Evolutionary conservation across 352 stramenopile species (phyloP).

Genomic region (Phytopythium delawarense): DNA sequence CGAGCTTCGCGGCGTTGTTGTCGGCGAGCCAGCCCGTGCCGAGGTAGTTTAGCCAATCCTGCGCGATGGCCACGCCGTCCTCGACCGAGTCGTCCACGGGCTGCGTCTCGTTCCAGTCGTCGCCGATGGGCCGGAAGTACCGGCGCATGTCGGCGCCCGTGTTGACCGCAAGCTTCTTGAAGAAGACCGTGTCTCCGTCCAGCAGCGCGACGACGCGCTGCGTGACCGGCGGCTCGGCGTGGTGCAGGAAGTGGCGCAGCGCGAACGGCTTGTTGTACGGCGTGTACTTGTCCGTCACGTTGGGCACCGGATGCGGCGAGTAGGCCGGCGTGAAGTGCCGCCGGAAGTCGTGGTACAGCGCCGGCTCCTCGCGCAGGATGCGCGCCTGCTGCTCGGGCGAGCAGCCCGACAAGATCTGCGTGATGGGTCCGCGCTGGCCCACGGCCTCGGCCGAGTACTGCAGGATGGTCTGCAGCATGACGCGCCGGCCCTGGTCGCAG

Average conservation of each 20-base stretch:
- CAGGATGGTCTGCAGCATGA: slow-evolving; percentile 36
- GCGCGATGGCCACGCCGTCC: slow-evolving; percentile 37
- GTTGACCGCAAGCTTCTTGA: slow-evolving; percentile 37
- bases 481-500: slow-evolving; percentile 33
- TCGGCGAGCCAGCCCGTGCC: slow-evolving; percentile 30
- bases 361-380: slow-evolving; percentile 26
- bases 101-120: slow-evolving; percentile 20
- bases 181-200: slow-evolving; percentile 40
- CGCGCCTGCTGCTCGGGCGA: slow-evolving; percentile 19
- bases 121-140: slow-evolving; percentile 23
- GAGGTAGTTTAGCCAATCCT: slow-evolving; percentile 47
- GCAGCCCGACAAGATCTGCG: slow-evolving; percentile 48
- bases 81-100: slow-evolving; percentile 37
- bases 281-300: slow-evolving; percentile 38
- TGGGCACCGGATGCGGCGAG: slow-evolving; percentile 29
- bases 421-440: slow-evolving; percentile 41
- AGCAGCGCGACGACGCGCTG: slow-evolving; percentile 35
- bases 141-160: slow-evolving; percentile 31
- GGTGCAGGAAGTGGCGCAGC: slow-evolving; percentile 43
- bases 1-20: slow-evolving; percentile 19
- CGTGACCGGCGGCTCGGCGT: slow-evolving; percentile 35
- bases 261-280: slow-evolving; percentile 57
- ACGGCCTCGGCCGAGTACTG: slow-evolving; percentile 39
- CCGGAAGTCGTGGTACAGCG: slow-evolving; percentile 52
- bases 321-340: slow-evolving; percentile 48